Base-by-base conservation (phyloP, 2,329 filamentous ascomycete genomes). In the Cyphellophora europaea region DNA sequence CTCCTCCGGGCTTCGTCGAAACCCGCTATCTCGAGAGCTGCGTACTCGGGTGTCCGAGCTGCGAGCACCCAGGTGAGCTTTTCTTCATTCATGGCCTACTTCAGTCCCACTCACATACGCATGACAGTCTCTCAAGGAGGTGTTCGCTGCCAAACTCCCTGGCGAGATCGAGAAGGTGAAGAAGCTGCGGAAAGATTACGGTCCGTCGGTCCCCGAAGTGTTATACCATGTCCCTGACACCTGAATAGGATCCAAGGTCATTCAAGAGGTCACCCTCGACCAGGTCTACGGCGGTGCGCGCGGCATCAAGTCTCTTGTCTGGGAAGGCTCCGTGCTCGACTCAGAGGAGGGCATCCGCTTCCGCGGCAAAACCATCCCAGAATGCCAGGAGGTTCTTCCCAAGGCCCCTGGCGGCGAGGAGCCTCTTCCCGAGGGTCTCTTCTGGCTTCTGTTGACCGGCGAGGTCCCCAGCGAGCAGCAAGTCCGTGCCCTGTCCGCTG, bases 111-210 rank as follows among this genome's bases (percentile, higher is more conserved):
- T 87, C 5, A 93, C 27, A 30, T n/a, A n/a, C n/a, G n/a, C 21
- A 31, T 33, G 48, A 48, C 37, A 98, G 91, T 87, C 87, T 53
- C 71, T 98, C 61, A 98, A 98, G 75, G 91, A 98, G 65, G 89
- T 87, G 61, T 96, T 98, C 65, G 89, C 89, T 61, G 88, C 91
- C 65, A 82, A 89, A 58, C 74, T 98, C 46, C 91, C 91, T 54
- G 86, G 80, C 63, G 93, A 96, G 78, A 82, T 95, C 60, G 91
- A 98, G 71, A 85, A 96, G 78, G 87, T 98, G 74, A 98, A 98
- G 85, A 79, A 86, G 66, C 80, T 98, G 58, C 79, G 86, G 66
- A 95, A 95, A 71, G 89, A 94, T 61, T 78, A 93, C 65, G 91
- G 91, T 25, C 8, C 21, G 21, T 25, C 8, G 21, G 8, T 25